Conservation (phyloP, 106 monocot species). For the Phalaenopsis equestris region DNA sequence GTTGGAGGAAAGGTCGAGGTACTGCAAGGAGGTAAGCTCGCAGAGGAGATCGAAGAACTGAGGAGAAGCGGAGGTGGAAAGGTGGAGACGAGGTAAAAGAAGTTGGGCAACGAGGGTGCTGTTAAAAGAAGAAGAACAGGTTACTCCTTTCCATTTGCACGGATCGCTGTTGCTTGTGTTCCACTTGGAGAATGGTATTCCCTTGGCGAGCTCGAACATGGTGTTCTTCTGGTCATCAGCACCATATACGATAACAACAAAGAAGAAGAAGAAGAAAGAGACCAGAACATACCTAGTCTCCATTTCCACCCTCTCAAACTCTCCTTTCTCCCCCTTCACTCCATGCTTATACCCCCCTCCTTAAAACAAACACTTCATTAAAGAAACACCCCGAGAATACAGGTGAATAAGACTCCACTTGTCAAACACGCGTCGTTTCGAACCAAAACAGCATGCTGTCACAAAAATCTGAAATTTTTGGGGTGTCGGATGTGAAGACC, state of each 20-base stretch:
- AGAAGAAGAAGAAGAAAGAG: too few relatives aligned
- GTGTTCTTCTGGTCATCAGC: background rate
- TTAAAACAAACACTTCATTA: too few relatives aligned
- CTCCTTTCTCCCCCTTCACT: too few relatives aligned
- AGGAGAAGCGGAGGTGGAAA: background rate
- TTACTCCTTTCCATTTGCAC: slow-evolving; percentile 6
- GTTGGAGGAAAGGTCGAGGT: slow-evolving; percentile 12
- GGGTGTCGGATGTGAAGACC: too few relatives aligned
- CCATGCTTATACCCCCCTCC: too few relatives aligned
- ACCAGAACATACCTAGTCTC: too few relatives aligned
- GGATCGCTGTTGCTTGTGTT: background rate
- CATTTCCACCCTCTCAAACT: too few relatives aligned
- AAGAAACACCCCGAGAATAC: too few relatives aligned
- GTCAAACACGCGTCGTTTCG: too few relatives aligned
- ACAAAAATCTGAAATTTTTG: too few relatives aligned
- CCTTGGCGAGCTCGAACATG: background rate
- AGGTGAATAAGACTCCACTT: too few relatives aligned
- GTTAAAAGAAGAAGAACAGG: background rate
- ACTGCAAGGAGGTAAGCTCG: background rate
- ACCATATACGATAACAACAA: background rate
- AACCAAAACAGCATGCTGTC: too few relatives aligned
- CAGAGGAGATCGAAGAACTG: slow-evolving; percentile 1
- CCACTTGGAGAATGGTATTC: background rate
- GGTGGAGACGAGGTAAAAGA: background rate
- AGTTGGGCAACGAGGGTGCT: background rate